These are phyloP conservation scores for Eimeria sp. DNA, from an alignment of 169 alveolate species.

Conservation along the genomic window DNA sequence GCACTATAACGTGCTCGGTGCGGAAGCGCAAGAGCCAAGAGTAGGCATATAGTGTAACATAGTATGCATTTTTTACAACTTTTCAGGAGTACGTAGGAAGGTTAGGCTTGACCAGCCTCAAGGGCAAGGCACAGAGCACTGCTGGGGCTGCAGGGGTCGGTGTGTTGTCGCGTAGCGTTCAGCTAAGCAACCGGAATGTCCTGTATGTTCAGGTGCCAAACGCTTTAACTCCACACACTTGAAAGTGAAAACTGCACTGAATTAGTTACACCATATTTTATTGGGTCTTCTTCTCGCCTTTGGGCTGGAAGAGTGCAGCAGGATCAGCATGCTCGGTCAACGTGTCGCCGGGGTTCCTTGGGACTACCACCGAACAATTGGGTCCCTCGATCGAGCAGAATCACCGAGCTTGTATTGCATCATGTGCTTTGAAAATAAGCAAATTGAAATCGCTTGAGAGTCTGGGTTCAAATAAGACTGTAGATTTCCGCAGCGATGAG, in stretches of 20 bases:
- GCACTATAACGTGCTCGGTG: neutral
- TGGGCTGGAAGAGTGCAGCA: neutral
- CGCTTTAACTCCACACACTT: neutral
- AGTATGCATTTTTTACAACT: neutral
- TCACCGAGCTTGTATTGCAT: neutral
- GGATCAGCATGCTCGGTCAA: neutral
- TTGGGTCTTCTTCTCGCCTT: neutral
- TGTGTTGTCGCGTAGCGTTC: conserved; percentile 7
- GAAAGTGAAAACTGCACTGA: neutral
- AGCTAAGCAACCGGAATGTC: neutral
- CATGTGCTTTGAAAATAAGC: neutral
- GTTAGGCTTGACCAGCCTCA: neutral
- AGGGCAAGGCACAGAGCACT: conserved; percentile 20
- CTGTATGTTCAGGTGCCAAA: neutral
- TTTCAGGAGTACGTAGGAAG: conserved; percentile 17
- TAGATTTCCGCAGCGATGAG: neutral
- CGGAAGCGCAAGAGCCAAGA: neutral
- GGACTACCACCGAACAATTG: neutral
- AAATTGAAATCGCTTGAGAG: neutral
- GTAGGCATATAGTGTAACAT: neutral
- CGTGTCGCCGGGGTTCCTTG: neutral
- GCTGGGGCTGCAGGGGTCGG: conserved; percentile 56
- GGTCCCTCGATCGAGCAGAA: neutral
- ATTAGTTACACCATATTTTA: neutral
- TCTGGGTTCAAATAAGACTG: neutral